A percentile compares a stretch with the other conserved stretches of the same genome.
These are phyloP conservation scores for Claviceps maximensis DNA, from an alignment of 2,329 filamentous ascomycete genomes.

Conservation along the genomic window DNA sequence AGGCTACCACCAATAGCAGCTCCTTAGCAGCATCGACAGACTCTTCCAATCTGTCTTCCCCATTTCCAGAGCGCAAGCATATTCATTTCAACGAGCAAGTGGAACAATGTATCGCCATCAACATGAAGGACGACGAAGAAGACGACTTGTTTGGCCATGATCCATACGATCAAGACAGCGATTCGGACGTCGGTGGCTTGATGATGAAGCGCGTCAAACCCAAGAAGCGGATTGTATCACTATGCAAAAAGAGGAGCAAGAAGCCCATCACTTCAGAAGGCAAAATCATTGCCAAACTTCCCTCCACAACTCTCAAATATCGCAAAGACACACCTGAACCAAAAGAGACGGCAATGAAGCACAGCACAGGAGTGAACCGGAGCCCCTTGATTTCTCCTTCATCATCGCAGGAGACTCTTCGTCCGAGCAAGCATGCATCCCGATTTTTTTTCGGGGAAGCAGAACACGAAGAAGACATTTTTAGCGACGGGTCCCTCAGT, in stretches of 20 bases:
- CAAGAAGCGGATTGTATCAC: constrained; percentile 38
- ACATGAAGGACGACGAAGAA: constrained; percentile 67
- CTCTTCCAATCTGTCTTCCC: constrained; percentile 55
- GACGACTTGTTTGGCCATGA: constrained; percentile 47
- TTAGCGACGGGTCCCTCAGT: constrained; percentile 21
- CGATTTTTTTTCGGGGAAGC: constrained; percentile 51
- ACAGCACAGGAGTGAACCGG: constrained; percentile 34
- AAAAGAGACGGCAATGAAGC: constrained; percentile 47
- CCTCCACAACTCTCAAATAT: constrained; percentile 78
- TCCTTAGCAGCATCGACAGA: constrained; percentile 49
- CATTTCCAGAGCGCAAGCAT: constrained; percentile 60
- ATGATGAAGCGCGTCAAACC: constrained; percentile 64
- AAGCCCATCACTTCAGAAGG: constrained; percentile 44
- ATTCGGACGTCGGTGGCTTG: constrained; percentile 66
- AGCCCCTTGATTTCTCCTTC: constrained; percentile 52
- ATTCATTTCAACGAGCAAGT: constrained; percentile 97
- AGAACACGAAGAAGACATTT: constrained; percentile 41
- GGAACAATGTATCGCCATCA: constrained; percentile 87
- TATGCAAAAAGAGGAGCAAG: constrained; percentile 28
- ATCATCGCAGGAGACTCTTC: constrained; percentile 69
- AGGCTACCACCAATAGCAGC: constrained; percentile 41
- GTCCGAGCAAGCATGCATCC: constrained; percentile 53
- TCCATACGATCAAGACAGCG: constrained; percentile 42
- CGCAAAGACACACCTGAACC: constrained; percentile 62
- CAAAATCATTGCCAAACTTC: constrained; percentile 79